Evolutionary conservation across 345 rosid species (phyloP), one percentile per base, ranked within the genome.

Genomic region (Salix arbutifolia): DNA sequence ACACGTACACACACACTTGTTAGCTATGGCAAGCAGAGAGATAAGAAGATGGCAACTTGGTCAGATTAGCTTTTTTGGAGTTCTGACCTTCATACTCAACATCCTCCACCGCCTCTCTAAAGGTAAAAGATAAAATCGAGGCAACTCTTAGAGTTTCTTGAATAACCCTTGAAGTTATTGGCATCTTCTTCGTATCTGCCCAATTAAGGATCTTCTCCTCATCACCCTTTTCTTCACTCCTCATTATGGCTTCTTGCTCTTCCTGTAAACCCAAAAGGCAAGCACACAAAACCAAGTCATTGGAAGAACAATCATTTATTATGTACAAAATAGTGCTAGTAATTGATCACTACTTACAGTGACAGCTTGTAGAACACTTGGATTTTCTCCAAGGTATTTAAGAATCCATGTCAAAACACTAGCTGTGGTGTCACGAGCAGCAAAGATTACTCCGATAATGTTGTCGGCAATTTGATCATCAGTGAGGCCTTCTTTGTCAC

Each of bases 41-140:
- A 14, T 3, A 46, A 46, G 50, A 16, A 11, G 17, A 13, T 13
- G 4, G 17, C 50, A 12, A 46, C 50, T 3, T 14, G 5, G 50
- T 13, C 17, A 12, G 50, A 46, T 13, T 12, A 14, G 17, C 4
- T 13, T 46, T 46, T 46, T 13, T 12, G 50, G 17, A 46, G 50
- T 46, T 12, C 82, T 75, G 58, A 90, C 98, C 98, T 85, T 91
- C 84, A 80, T 88, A 91, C 62, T 94, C 94, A 66, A 94, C 95
- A 83, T 94, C 98, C 82, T 88, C 89, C 3, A 92, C 97, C 60
- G 97, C 98, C 84, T 94, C 98, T 84, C 98, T 86, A 70, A 94
- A 94, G 8, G 98, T 94, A 72, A 94, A 94, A 73, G 97, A 91
- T 77, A 94, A 77, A 79, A 94, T 87, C 16, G 97, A 91, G 77